Base-by-base conservation (phyloP, 768 basidiomycete species). In the Lactarius sanguifluus region DNA sequence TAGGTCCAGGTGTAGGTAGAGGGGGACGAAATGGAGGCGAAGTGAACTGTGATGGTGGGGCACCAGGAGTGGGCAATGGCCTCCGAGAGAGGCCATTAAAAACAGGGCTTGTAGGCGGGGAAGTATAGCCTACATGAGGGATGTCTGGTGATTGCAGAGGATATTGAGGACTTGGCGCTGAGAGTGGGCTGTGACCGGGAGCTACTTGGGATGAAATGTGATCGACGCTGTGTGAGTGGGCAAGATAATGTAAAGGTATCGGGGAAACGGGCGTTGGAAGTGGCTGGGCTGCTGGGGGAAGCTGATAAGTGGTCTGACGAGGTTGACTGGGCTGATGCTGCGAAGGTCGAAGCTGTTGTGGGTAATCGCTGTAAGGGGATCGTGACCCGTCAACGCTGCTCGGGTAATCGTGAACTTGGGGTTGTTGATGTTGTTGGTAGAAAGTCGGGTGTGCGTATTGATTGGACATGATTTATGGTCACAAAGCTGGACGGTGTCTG, bases 131-230 rank as follows among this genome's bases (percentile, higher is more conserved):
- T 59, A 62, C 57, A 52, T 62, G 60, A 32, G 65, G 67, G 16
- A 62, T 9, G 28, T 45, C 47, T 15, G 68, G 68, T 20, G 34
- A 54, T 45, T 57, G 64, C 28, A 66, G 67, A 18, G 69, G 64
- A 64, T 71, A 71, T 41, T 71, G 70, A 25, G 70, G 70, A 54
- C 68, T 71, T 20, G 70, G 70, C 13, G 70, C 70, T 18, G 70
- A 41, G 43, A 71, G 66, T 34, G 64, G 64, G 34, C 52, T 45
- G 32, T 52, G 34, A 23, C 34, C 55, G 16, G 57, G 58, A 30
- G 56, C 30, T 56, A 28, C 18, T 20, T 28, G 67, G 20, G 66
- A 41, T 28, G 54, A 55, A 34, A 61, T n/a, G 56, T 40, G 54
- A 45, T 56, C 50, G 30, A 45, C 45, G n/a, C 18, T 47, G 12